These are phyloP conservation scores for Lophiostoma macrostomum DNA, from an alignment of 495 filamentous ascomycete genomes.

Conservation along the genomic window DNA sequence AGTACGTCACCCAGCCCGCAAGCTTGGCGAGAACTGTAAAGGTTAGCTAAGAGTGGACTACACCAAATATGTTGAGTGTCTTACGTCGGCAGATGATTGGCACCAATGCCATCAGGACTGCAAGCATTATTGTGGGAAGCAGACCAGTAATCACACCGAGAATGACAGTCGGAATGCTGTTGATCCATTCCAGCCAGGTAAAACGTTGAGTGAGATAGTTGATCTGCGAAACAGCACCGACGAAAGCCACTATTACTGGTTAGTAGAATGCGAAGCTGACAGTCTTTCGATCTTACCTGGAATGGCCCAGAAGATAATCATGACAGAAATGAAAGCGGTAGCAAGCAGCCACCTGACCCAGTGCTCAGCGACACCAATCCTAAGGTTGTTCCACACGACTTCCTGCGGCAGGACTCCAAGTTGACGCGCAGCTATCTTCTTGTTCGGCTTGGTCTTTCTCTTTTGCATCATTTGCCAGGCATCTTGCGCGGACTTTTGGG, in stretches of 20 bases:
- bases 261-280: not conserved
- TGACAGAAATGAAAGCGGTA: constrained; percentile 63
- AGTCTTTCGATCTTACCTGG: constrained; percentile 43
- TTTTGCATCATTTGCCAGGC: constrained; percentile 85
- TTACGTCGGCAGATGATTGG: constrained; percentile 79
- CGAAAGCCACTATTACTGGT: constrained; percentile 58
- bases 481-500: constrained; percentile 76
- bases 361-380: constrained; percentile 48
- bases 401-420: constrained; percentile 83
- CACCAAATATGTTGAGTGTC: constrained; percentile 22
- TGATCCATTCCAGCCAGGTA: constrained; percentile 70
- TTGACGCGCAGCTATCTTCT: constrained; percentile 70
- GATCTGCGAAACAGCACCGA: constrained; percentile 86
- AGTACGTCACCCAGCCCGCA: constrained; percentile 71
- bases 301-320: constrained; percentile 96
- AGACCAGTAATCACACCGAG: constrained; percentile 82
- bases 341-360: constrained; percentile 64
- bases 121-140: constrained; percentile 72
- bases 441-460: constrained; percentile 77
- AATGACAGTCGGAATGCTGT: constrained; percentile 65
- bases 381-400: constrained; percentile 84
- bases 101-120: constrained; percentile 84
- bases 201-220: constrained; percentile 59
- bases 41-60: constrained; percentile 13
- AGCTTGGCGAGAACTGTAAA: constrained; percentile 66